A percentile compares a stretch with the other conserved stretches of the same genome.
These are phyloP conservation scores for Lepidium didymum DNA, from an alignment of 345 rosid genomes.

Conservation along the genomic window DNA sequence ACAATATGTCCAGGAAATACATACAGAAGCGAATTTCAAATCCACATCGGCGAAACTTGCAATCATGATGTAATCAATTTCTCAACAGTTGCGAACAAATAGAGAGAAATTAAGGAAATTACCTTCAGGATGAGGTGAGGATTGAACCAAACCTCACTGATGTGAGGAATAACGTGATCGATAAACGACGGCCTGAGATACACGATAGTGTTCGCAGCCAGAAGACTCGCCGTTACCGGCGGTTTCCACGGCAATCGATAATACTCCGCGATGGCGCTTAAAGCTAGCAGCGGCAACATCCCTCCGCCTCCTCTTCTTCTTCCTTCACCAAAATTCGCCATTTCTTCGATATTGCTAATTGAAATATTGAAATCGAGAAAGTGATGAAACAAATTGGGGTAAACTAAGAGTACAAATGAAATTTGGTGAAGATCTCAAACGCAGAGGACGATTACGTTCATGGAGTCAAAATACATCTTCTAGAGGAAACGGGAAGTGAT, in stretches of 20 bases:
- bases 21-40: background rate
- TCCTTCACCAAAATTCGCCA: slow-evolving; percentile 32
- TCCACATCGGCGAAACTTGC: background rate
- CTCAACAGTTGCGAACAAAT: background rate
- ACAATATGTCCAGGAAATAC: background rate
- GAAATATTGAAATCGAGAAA: too few species aligned
- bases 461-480: too few species aligned
- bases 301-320: slow-evolving; percentile 41
- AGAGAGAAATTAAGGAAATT: background rate
- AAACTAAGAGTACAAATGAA: too few species aligned
- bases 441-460: too few species aligned
- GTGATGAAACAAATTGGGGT: too few species aligned
- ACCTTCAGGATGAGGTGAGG: slow-evolving; percentile 89
- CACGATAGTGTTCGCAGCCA: slow-evolving; percentile 67
- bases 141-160: slow-evolving; percentile 75
- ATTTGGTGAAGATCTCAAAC: too few species aligned
- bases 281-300: slow-evolving; percentile 66
- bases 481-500: too few species aligned
- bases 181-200: slow-evolving; percentile 69
- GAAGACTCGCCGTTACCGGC: slow-evolving; percentile 77
- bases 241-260: slow-evolving; percentile 83
- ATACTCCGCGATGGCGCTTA: slow-evolving; percentile 68
- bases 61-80: background rate
- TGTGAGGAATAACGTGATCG: slow-evolving; percentile 49
- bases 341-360: too few species aligned